phyloP scores from a whole-genome alignment of 1,284 basidiomycete genomes.

The Moesziomyces sp. region DNA sequence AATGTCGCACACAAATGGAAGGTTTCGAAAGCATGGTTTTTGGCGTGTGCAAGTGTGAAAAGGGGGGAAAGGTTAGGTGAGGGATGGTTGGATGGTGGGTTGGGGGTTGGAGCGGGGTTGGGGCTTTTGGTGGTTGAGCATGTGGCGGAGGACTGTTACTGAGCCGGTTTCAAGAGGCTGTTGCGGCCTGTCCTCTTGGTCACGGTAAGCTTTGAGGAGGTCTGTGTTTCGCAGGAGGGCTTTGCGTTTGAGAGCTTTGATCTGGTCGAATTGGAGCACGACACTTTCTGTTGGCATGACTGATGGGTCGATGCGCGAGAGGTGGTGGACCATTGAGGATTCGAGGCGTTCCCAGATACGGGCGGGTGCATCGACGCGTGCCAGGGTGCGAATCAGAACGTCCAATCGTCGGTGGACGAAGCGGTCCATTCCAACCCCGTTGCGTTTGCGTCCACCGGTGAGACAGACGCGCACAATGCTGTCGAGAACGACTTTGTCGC shows the following conservation, averaged over 20 bases:
- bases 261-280: slow-evolving; percentile 8
- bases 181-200: neutral
- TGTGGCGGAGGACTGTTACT: slow-evolving; percentile 29
- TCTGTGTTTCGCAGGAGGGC: slow-evolving; percentile 12
- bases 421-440: slow-evolving; percentile 7
- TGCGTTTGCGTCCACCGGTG: slow-evolving; percentile 10
- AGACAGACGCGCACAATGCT: slow-evolving; percentile 17
- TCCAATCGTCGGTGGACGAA: neutral
- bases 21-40: too few species aligned
- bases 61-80: neutral
- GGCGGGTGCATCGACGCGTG: slow-evolving; percentile 8
- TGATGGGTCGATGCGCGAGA: slow-evolving; percentile 11
- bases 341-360: slow-evolving; percentile 26
- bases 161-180: slow-evolving; percentile 19
- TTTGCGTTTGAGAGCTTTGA: slow-evolving; percentile 5
- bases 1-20: neutral
- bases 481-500: slow-evolving; percentile 5
- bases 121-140: slow-evolving; percentile 4
- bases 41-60: too few species aligned
- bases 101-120: neutral
- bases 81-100: neutral
- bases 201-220: neutral
- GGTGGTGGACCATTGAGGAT: slow-evolving; percentile 12
- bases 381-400: slow-evolving; percentile 15
- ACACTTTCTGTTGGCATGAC: slow-evolving; percentile 15